Evolutionary conservation across 2,329 filamentous ascomycete genomes (phyloP).

Genomic region (Sclerotinia subarctica): DNA sequence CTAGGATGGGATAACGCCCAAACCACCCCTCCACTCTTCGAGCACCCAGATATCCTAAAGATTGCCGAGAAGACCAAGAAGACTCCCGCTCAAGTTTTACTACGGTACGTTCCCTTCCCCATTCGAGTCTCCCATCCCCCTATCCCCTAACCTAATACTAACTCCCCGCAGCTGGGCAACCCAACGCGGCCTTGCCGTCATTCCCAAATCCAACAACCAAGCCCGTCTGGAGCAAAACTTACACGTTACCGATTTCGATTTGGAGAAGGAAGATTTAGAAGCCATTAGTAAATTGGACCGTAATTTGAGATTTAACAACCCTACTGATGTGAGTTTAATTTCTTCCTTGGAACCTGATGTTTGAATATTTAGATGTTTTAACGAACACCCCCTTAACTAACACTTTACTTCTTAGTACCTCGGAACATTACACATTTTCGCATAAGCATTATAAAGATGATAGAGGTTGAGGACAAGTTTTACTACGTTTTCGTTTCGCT

Average conservation of each 20-base stretch:
- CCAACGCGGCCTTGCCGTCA: conserved; percentile 75
- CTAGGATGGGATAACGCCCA: conserved; percentile 68
- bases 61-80: conserved; percentile 69
- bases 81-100: conserved; percentile 74
- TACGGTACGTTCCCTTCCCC: conserved; percentile 40
- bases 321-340: conserved; percentile 46
- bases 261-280: conserved; percentile 63
- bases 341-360: too few species aligned
- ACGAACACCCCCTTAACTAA: conserved; percentile 16
- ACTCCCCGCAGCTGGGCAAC: conserved; percentile 67
- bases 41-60: conserved; percentile 61
- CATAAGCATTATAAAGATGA: conserved; percentile 37
- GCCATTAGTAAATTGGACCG: conserved; percentile 63
- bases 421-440: conserved; percentile 51
- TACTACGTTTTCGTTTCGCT: not conserved
- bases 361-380: too few species aligned
- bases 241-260: conserved; percentile 62
- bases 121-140: too few species aligned
- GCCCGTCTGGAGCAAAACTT: conserved; percentile 61
- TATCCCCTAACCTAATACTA: not conserved
- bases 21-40: conserved; percentile 65
- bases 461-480: not conserved
- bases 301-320: conserved; percentile 73
- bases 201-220: conserved; percentile 70
- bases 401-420: conserved; percentile 42